Evolutionary conservation across 2,329 filamentous ascomycete genomes (phyloP), one percentile per base, ranked within the genome.

Genomic region (Ophiocordyceps camponoti-leonardi): DNA sequence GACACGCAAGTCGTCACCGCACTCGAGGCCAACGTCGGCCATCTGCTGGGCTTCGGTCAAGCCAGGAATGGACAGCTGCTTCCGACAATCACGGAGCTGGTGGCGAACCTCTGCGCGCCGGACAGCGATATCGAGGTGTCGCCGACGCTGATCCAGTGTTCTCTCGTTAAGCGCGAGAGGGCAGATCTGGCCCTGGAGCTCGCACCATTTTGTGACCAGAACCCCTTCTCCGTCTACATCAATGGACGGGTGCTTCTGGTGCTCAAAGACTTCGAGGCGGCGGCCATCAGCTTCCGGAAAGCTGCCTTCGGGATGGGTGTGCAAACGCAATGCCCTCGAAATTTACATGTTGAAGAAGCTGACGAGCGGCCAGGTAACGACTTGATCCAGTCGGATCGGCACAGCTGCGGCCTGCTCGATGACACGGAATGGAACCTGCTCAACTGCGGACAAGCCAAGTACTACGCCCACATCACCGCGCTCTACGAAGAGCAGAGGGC

Each of bases 391-490:
- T 56, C 64, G 2, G 67, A 73, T 43, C 67, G 69, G 18, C 73
- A 77, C 50, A 80, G 75, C 53, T 69, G 72, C 41, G 77, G 78
- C 10, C 73, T 94, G 14, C 71, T 96, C 20, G 79, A 83, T 45
- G 77, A 86, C 22, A 77, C 81, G 2, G 86, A 94, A 52, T 81
- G 80, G 69, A 74, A 72, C 31, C 62, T 77, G 6, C 61, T 82
- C 22, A 75, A 87, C 56, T 76, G 77, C 46, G 92, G 90, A 2
- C 71, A 88, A 39, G 75, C 86, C 6, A 79, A 76, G 50, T 98
- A 95, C 64, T 93, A 93, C 61, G 78, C 81, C 40, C 92, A 98
- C 59, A 75, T 96, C 44, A 75, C 88, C 13, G 72, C 77, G 19
- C 71, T 98, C 1, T 96, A 84, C 56, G 88, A 95, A 58, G 76